Evolutionary conservation across 1,284 basidiomycete genomes (phyloP), one percentile per base, ranked within the genome.

Genomic region (Athelia psychrophila): DNA sequence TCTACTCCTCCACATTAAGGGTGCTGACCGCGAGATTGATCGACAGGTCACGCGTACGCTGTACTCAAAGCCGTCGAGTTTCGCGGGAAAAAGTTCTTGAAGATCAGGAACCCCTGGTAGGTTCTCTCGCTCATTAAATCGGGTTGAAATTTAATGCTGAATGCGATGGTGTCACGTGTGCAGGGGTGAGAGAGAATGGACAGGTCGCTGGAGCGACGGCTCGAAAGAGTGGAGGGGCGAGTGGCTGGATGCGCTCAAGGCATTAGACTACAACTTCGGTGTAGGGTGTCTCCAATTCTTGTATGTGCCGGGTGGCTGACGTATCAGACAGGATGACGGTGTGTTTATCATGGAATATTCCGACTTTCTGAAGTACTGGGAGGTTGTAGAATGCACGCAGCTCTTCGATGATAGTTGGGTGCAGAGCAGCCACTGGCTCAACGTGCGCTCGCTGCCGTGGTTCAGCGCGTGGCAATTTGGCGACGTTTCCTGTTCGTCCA

Each of bases 321-420:
- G 33, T 35, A 12, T 10, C 33, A n/a, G 33, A 35, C n/a, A 35
- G 12, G 33, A 12, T 10, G 10, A 80, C 52, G 79, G 79, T 2
- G 67, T 77, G 48, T 81, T 81, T 53, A 68, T 81, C 8, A 81
- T 81, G 79, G 79, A 81, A 62, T 81, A 76, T 78, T 53, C 57
- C 75, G 79, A 81, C 51, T 82, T 81, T 59, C 60, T 82, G 36
- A 61, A 65, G 1, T 69, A 64, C 22, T 82, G 75, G 70, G 69
- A 70, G 16, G 60, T 67, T 18, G 67, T 82, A 4, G 75, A 80
- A 45, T 64, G 76, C 9, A 77, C 75, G 2, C 63, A 71, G 22
- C 60, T 82, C 9, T 78, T 81, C 55, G 77, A 80, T 55, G 64
- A 67, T 0, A 66, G 61, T 4, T 81, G 79, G 79, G 64, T 71